Conservation (phyloP, 1,139 yeast species). For the Petasospora rhodanensis region DNA sequence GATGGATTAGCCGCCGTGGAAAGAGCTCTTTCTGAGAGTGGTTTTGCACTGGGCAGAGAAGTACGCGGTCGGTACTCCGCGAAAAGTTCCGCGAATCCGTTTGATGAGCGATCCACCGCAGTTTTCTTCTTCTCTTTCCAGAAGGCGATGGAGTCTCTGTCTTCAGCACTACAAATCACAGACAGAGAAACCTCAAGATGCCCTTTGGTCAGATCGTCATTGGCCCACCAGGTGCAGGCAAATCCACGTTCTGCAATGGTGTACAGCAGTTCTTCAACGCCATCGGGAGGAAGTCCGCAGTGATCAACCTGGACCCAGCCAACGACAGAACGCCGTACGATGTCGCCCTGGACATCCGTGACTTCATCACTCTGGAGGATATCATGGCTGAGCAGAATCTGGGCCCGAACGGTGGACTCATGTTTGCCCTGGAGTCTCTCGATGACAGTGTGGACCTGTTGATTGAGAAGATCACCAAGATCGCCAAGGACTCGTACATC, state of each 20-base stretch:
- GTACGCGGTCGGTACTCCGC: no score
- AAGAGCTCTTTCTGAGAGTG: no score
- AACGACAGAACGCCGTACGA: constrained; percentile 81
- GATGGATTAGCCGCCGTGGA: no score
- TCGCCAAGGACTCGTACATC: constrained; percentile 62
- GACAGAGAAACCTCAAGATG: no score
- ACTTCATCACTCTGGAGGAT: constrained; percentile 81
- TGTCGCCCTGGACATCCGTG: constrained; percentile 83
- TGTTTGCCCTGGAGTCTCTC: constrained; percentile 79
- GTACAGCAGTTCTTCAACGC: constrained; percentile 89
- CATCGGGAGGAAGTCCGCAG: constrained; percentile 81
- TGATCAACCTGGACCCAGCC: constrained; percentile 92
- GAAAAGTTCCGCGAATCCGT: no score
- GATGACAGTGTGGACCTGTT: constrained; percentile 56
- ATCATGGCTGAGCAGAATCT: constrained; percentile 76
- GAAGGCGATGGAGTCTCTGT: no score
- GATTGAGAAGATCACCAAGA: constrained; percentile 49
- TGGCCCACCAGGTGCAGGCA: constrained; percentile 98
- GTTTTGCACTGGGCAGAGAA: no score
- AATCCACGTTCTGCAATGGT: constrained; percentile 91
- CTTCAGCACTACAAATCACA: no score
- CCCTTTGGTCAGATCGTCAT: constrained; percentile 88
- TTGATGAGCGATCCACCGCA: no score
- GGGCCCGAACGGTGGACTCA: constrained; percentile 95
- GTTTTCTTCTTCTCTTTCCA: no score